These are phyloP conservation scores for Striga hermonthica DNA, from an alignment of 305 asterid species.

Conservation along the genomic window DNA sequence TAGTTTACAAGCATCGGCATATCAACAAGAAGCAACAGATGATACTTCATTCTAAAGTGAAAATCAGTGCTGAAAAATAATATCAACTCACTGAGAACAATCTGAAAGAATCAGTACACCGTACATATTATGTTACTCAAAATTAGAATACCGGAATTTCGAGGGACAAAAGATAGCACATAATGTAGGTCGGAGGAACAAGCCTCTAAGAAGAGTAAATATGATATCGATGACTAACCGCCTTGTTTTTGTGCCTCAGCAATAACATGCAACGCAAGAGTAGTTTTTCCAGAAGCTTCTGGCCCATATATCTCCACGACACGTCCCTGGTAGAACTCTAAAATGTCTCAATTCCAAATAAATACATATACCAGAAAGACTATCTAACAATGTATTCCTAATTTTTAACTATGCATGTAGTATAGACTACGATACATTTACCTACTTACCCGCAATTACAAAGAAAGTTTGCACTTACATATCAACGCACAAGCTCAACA, in stretches of 20 bases:
- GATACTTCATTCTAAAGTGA: background rate
- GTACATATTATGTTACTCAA: background rate
- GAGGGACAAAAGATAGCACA: background rate
- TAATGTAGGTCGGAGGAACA: background rate
- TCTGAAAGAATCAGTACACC: background rate
- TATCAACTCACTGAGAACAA: background rate
- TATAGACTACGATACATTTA: slow-evolving; percentile 6
- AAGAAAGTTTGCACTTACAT: slow-evolving; percentile 3
- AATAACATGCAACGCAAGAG: slow-evolving; percentile 83
- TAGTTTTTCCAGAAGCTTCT: slow-evolving; percentile 92
- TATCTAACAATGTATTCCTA: background rate
- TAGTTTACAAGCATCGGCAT: no score
- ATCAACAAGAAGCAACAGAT: no score
- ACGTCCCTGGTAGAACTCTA: slow-evolving; percentile 58
- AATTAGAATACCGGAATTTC: background rate
- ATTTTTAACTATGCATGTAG: slow-evolving; percentile 5
- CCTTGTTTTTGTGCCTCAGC: slow-evolving; percentile 90
- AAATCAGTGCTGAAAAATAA: background rate
- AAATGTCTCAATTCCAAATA: slow-evolving; percentile 20
- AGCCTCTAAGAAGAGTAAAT: background rate
- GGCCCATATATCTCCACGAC: slow-evolving; percentile 91
- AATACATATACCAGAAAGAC: no score
- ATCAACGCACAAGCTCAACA: slow-evolving; percentile 15
- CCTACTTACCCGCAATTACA: background rate
- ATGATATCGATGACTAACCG: slow-evolving; percentile 40